Percentiles rank a stretch among this genome's conserved stretches.
Evolutionary conservation across 2,329 filamentous ascomycete species (phyloP).

Genomic region (Macrophomina pseudophaseolina): DNA sequence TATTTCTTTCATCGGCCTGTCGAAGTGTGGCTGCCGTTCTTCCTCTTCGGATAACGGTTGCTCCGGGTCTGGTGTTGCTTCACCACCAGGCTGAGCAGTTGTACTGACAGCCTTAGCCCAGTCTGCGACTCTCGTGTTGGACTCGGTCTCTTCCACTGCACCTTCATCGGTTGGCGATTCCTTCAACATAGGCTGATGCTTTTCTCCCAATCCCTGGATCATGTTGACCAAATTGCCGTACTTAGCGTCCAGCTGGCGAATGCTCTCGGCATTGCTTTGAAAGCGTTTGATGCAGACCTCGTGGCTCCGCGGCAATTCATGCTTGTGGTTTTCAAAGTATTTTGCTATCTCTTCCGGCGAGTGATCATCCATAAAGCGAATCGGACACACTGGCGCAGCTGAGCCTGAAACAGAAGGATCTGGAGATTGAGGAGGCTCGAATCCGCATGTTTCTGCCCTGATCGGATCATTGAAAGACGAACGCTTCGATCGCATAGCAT

Average conservation of each 20-base stretch:
- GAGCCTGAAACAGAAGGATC: conserved; percentile 41
- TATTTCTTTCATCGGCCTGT: conserved; percentile 83
- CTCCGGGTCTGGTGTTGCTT: conserved; percentile 34
- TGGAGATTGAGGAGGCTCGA: conserved; percentile 52
- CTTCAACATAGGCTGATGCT: conserved; percentile 83
- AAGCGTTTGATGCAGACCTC: conserved; percentile 90
- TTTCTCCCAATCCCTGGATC: conserved; percentile 86
- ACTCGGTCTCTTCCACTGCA: conserved; percentile 48
- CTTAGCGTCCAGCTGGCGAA: conserved; percentile 88
- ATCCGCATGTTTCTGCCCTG: conserved; percentile 47
- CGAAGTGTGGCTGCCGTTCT: conserved; percentile 75
- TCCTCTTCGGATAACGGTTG: conserved; percentile 52
- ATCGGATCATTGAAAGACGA: conserved; percentile 51
- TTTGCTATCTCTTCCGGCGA: conserved; percentile 90
- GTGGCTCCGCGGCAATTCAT: conserved; percentile 91
- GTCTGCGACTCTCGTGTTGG: conserved; percentile 76
- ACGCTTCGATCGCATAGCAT: conserved; percentile 43
- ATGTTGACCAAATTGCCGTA: conserved; percentile 92
- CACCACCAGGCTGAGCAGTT: conserved; percentile 52
- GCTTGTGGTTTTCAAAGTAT: conserved; percentile 94
- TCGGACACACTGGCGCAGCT: conserved; percentile 76
- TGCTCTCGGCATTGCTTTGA: conserved; percentile 82
- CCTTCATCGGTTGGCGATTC: conserved; percentile 54
- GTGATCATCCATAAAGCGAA: conserved; percentile 89
- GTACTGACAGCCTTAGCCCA: conserved; percentile 82